Evolutionary conservation across 2,329 filamentous ascomycete species (phyloP).

Genomic region (Fusarium azukiicola): DNA sequence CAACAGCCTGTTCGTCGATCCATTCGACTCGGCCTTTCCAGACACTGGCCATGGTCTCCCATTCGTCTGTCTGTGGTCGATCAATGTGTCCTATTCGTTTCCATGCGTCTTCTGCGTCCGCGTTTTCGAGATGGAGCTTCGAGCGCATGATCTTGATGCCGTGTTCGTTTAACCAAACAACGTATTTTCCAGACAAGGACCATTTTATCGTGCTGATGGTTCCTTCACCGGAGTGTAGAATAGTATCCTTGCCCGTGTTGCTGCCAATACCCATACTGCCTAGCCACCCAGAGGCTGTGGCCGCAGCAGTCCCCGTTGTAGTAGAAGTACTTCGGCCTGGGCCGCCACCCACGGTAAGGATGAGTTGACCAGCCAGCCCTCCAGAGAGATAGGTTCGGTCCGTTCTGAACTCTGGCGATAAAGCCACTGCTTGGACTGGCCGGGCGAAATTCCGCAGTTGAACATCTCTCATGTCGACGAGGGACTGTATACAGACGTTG

Average conservation of each 20-base stretch:
- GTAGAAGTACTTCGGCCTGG: conserved; percentile 92
- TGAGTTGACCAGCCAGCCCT: conserved; percentile 91
- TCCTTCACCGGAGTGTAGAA: conserved; percentile 96
- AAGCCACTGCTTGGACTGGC: conserved; percentile 93
- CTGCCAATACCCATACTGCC: conserved; percentile 91
- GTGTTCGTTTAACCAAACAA: conserved; percentile 97
- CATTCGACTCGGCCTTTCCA: conserved; percentile 97
- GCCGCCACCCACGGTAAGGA: conserved; percentile 91
- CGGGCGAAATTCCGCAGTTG: conserved; percentile 95
- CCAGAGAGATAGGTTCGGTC: conserved; percentile 96
- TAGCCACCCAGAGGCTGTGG: conserved; percentile 93
- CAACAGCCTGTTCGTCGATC: conserved; percentile 92
- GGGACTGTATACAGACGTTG: conserved; percentile 94
- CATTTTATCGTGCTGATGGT: conserved; percentile 95
- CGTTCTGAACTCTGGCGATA: conserved; percentile 97
- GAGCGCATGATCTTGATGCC: conserved; percentile 99
- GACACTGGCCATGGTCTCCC: conserved; percentile 97
- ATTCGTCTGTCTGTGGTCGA: conserved; percentile 90
- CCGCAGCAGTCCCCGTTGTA: conserved; percentile 90
- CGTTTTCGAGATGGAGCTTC: conserved; percentile 88
- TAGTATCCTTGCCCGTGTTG: conserved; percentile 90
- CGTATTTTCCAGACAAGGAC: conserved; percentile 95
- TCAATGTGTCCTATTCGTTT: conserved; percentile 96
- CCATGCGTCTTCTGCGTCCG: conserved; percentile 92
- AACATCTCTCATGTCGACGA: conserved; percentile 94